Conservation (phyloP, 176 grass and related monocot species). For the Zea mays region DNA sequence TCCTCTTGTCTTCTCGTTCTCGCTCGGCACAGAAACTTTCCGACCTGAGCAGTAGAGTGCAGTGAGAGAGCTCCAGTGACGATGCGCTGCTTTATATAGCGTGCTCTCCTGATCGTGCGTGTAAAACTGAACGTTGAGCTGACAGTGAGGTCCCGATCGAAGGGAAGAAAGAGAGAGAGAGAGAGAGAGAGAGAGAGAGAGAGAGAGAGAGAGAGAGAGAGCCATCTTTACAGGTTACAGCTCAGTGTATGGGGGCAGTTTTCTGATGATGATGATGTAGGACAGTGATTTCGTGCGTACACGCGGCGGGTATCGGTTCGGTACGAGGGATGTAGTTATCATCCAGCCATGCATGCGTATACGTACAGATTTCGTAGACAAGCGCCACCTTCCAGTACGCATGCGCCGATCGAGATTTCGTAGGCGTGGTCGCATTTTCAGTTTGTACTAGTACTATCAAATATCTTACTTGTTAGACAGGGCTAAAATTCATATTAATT, state of each 20-base stretch:
- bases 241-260: neutral
- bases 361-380: neutral
- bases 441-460: neutral
- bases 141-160: conserved; percentile 1
- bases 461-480: neutral
- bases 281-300: neutral
- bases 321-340: neutral
- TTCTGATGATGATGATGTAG: neutral
- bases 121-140: neutral
- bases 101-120: neutral
- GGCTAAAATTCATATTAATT: neutral
- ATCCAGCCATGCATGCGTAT: conserved; percentile 15
- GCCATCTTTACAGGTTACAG: conserved; percentile 6
- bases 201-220: too few relatives aligned
- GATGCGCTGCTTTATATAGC: conserved; percentile 34
- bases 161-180: neutral
- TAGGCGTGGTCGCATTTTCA: neutral
- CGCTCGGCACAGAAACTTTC: neutral
- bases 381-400: neutral
- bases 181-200: too few relatives aligned
- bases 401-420: neutral
- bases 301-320: neutral
- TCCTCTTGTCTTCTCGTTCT: neutral
- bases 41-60: conserved; percentile 6
- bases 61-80: conserved; percentile 13